Percentiles rank a stretch among this genome's conserved stretches.
Conservation (phyloP, 345 rosid species). For the Sapria himalayana region DNA sequence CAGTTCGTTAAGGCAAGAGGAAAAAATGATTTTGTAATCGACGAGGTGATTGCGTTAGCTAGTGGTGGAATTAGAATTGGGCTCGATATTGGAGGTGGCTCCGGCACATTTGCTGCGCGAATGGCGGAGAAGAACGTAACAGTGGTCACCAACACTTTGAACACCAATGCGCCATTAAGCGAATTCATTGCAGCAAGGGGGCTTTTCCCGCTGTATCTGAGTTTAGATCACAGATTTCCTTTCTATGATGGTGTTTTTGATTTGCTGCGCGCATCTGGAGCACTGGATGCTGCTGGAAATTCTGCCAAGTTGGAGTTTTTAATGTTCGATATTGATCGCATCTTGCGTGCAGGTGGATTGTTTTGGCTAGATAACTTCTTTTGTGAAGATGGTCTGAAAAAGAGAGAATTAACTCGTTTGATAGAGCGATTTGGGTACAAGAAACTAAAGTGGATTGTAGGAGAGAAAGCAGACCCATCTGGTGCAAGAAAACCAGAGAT, state of each 20-base stretch:
- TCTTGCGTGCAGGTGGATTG: conserved; percentile 64
- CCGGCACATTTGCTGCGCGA: conserved; percentile 77
- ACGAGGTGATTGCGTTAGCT: conserved; percentile 53
- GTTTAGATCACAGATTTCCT: conserved; percentile 82
- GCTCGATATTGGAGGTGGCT: conserved; percentile 69
- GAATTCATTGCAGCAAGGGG: conserved; percentile 83
- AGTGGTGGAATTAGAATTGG: conserved; percentile 65
- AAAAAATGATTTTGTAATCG: conserved; percentile 65
- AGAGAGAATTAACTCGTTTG: conserved; percentile 43
- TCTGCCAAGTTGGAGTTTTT: conserved; percentile 75
- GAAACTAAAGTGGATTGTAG: conserved; percentile 86
- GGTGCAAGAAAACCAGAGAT: conserved; percentile 33
- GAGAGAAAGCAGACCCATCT: conserved; percentile 46
- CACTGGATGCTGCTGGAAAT: conserved; percentile 44
- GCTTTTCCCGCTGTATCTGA: conserved; percentile 62
- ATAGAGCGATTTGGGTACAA: conserved; percentile 75
- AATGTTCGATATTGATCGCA: conserved; percentile 80
- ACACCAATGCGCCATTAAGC: conserved; percentile 54
- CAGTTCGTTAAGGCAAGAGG: conserved; percentile 46
- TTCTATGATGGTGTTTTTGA: conserved; percentile 76
- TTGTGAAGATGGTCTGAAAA: conserved; percentile 52
- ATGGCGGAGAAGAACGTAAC: conserved; percentile 90
- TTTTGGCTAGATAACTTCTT: conserved; percentile 74
- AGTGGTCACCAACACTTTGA: conserved; percentile 43
- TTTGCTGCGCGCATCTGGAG: conserved; percentile 48